These are phyloP conservation scores for rapeseed (Brassica napus) DNA, from an alignment of 345 rosid genomes.

Conservation along the genomic window DNA sequence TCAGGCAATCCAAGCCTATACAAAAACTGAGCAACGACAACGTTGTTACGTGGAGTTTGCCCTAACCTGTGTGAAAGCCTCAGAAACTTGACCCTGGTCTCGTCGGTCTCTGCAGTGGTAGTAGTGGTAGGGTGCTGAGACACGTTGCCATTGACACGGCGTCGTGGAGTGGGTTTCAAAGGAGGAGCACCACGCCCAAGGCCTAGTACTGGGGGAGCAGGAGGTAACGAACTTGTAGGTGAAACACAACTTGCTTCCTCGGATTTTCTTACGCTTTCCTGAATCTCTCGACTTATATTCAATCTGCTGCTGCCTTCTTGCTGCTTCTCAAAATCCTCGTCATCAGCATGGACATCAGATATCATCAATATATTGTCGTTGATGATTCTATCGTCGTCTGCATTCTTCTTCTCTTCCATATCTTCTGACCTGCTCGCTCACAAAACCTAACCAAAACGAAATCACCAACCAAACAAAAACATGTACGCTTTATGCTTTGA, in stretches of 20 bases:
- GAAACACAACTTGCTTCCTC: too few species aligned
- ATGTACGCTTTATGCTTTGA: neutral
- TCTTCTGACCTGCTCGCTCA: neutral
- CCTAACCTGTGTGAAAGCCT: too few species aligned
- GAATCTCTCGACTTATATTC: too few species aligned
- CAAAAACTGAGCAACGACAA: too few species aligned
- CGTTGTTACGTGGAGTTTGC: too few species aligned
- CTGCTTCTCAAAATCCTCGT: too few species aligned
- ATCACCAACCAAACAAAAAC: neutral
- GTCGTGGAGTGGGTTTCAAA: neutral
- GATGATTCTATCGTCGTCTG: neutral
- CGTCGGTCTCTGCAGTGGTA: slow-evolving; percentile 59
- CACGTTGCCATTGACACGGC: neutral
- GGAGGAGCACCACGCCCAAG: neutral
- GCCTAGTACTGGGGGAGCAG: neutral
- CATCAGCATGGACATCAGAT: too few species aligned
- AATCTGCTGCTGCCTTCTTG: too few species aligned
- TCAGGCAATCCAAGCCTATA: too few species aligned
- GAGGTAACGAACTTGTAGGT: neutral
- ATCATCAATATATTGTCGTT: neutral
- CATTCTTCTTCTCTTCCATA: neutral
- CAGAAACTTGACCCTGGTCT: slow-evolving; percentile 80
- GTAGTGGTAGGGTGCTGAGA: slow-evolving; percentile 14
- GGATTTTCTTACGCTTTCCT: too few species aligned
- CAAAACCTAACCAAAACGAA: neutral